Evolutionary conservation across 78 protist genomes (phyloP).

Genomic region (Diacronema lutheri): DNA sequence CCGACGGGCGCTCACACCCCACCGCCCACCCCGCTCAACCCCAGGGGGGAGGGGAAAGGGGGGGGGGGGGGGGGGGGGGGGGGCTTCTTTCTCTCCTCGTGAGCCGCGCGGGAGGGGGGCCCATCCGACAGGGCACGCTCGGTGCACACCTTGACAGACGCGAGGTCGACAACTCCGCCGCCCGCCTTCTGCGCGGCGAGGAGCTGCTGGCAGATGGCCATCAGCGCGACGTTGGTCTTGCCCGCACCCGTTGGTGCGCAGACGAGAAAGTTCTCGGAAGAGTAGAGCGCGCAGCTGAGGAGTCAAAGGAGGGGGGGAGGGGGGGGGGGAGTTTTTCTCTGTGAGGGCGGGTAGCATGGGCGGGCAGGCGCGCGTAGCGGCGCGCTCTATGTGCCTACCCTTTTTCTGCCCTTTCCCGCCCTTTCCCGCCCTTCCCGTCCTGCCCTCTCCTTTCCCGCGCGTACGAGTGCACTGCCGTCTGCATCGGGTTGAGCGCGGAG

Average conservation of each 20-base stretch:
- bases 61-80: neutral
- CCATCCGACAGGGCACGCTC: no score
- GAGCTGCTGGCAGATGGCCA: conserved; percentile 62
- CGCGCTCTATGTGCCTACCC: neutral
- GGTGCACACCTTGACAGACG: no score
- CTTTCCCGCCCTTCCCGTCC: no score
- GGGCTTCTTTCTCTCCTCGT: no score
- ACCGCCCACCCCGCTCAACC: neutral
- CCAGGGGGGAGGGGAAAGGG: neutral
- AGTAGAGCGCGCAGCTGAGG: conserved; percentile 66
- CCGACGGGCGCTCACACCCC: neutral
- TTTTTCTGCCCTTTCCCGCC: neutral
- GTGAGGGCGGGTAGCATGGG: no score
- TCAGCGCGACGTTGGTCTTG: conserved; percentile 76
- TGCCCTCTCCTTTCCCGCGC: no score
- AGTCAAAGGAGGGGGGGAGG: conserved; percentile 28
- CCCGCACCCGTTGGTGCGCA: conserved; percentile 98
- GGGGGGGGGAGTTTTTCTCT: neutral
- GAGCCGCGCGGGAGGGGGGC: neutral
- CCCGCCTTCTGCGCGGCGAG: conserved; percentile 11
- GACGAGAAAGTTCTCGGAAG: conserved; percentile 87
- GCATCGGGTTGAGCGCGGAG: conserved; percentile 23
- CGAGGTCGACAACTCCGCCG: neutral
- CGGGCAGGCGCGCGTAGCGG: no score
- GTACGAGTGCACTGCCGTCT: neutral